Evolutionary conservation across 129 eudicot genomes (phyloP).

Genomic region (Centaurea solstitialis): DNA sequence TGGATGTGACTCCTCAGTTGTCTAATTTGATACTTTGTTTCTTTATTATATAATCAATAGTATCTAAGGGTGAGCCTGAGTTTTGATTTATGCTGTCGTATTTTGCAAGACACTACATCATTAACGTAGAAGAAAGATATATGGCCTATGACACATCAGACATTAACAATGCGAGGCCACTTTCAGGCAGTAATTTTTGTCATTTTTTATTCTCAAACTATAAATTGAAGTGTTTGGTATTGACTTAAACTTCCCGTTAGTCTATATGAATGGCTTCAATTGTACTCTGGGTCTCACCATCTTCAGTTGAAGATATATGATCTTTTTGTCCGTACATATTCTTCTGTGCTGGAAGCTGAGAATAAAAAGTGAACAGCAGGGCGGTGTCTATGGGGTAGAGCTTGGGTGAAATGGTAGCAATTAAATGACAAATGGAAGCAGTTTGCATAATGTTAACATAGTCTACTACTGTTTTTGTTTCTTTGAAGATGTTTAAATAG

Average conservation of each 20-base stretch:
- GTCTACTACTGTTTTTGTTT: not conserved
- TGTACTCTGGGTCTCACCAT: not conserved
- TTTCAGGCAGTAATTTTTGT: not conserved
- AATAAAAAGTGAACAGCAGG: no score
- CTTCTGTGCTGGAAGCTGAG: not conserved
- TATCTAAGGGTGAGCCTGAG: not conserved
- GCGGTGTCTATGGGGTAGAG: not conserved
- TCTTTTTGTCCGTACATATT: no score
- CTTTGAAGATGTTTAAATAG: not conserved
- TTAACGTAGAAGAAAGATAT: not conserved
- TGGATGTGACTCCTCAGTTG: not conserved
- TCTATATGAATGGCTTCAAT: not conserved
- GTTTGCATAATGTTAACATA: not conserved
- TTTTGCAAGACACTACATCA: not conserved
- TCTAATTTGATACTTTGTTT: not conserved
- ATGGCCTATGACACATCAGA: not conserved
- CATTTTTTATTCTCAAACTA: not conserved
- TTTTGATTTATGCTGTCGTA: not conserved
- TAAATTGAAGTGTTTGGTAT: not conserved
- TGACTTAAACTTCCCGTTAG: not conserved
- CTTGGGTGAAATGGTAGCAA: not conserved
- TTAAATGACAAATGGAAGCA: not conserved
- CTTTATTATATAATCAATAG: not conserved
- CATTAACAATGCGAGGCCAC: not conserved
- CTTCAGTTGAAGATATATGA: not conserved